Percentiles rank a stretch among this genome's conserved stretches.
phyloP scores from a whole-genome alignment of 345 rosid species.

The Firmiana major region DNA sequence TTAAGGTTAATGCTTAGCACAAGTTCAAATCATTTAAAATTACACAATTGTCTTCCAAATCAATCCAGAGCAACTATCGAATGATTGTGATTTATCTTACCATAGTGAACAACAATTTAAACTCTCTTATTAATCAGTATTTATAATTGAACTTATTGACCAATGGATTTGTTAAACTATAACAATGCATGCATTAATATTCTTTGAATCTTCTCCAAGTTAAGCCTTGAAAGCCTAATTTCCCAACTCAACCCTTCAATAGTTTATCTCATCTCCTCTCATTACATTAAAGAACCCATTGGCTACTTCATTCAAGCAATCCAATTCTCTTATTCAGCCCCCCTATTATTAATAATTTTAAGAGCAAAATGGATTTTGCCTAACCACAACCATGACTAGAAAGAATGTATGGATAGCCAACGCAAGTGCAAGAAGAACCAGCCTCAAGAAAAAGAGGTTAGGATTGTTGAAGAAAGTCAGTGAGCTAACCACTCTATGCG shows the following conservation, averaged over 20 bases:
- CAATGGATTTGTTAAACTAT: slow-evolving; percentile 7
- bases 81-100: neutral
- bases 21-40: neutral
- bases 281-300: neutral
- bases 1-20: no score
- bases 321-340: neutral
- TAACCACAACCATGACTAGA: slow-evolving; percentile 33
- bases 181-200: neutral
- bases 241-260: neutral
- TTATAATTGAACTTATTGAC: slow-evolving; percentile 4
- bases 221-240: neutral
- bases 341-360: neutral
- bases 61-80: slow-evolving; percentile 1
- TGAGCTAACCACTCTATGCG: slow-evolving; percentile 41
- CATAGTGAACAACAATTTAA: slow-evolving; percentile 9
- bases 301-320: neutral
- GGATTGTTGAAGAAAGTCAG: slow-evolving; percentile 47
- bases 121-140: neutral
- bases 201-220: neutral
- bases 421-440: slow-evolving; percentile 33
- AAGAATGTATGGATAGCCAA: slow-evolving; percentile 38
- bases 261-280: neutral
- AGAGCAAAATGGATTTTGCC: neutral
- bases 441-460: slow-evolving; percentile 38
- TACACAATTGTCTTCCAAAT: neutral